Evolutionary conservation across 2,329 filamentous ascomycete species (phyloP).

Genomic region (Pseudovirgaria hyperparasitica): DNA sequence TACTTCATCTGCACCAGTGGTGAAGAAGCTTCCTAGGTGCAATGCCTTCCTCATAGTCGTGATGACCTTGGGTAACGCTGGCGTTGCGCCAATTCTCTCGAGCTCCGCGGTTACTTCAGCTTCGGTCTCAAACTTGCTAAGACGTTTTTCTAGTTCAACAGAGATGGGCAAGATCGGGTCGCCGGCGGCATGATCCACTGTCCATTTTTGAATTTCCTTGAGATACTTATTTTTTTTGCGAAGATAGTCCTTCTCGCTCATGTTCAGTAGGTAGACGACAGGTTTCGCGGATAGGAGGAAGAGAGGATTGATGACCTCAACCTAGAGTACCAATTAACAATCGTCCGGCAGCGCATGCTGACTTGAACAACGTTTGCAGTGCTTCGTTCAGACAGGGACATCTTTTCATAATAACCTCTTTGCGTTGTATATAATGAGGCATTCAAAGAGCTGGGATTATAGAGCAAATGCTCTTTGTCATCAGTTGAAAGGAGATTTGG

Average conservation of each 20-base stretch:
- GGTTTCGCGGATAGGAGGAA: constrained; percentile 94
- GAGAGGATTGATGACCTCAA: constrained; percentile 94
- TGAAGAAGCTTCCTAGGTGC: constrained; percentile 93
- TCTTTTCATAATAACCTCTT: constrained; percentile 82
- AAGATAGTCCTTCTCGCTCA: constrained; percentile 93
- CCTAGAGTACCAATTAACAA: constrained; percentile 44
- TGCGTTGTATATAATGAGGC: constrained; percentile 58
- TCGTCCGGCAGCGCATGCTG: constrained; percentile 10
- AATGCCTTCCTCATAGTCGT: constrained; percentile 85
- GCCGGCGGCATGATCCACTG: constrained; percentile 77
- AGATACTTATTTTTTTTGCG: constrained; percentile 99
- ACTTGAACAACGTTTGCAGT: constrained; percentile 3
- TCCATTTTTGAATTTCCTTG: constrained; percentile 84
- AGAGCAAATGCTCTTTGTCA: constrained; percentile 97
- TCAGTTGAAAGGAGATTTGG: constrained; percentile 48
- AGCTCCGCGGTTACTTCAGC: constrained; percentile 70
- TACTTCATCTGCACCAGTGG: constrained; percentile 87
- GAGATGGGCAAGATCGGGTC: constrained; percentile 92
- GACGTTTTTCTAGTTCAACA: constrained; percentile 81
- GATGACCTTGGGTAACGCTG: constrained; percentile 82
- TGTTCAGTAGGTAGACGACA: constrained; percentile 91
- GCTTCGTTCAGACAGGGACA: constrained; percentile 52
- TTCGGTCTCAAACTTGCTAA: constrained; percentile 68
- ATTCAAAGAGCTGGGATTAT: constrained; percentile 99
- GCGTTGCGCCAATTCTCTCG: constrained; percentile 78